Base-by-base conservation (phyloP, 1,139 yeast genomes). In the Saccharomyces uvarum region DNA sequence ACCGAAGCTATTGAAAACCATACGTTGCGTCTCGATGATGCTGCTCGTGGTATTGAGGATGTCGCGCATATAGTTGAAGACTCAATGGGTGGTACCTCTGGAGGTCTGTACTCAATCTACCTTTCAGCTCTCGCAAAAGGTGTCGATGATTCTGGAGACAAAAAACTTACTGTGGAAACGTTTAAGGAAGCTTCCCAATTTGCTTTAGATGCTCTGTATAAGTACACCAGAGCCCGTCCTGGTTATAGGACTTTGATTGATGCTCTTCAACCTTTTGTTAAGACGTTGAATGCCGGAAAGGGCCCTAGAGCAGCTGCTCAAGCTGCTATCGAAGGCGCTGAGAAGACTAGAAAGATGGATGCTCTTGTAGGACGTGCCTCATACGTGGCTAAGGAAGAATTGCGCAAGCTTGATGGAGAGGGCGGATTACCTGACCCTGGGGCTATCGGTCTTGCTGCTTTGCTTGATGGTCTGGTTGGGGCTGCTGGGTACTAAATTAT, bases 241-340 rank as follows among this genome's bases (percentile, higher is more conserved):
- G 82, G 82, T 5, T 79, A 77, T 57, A 71, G 82, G 55, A 79
- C 83, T 1, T 77, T 79, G 26, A 79, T 79, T 75, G 83, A 79
- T 63, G 81, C 78, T 1, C 70, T 79, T 57, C 77, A 77, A 56
- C 82, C 82, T 46, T 78, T 77, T 63, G 75, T 73, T 48, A 67
- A 67, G 21, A 59, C 68, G 3, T 71, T 73, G 54, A 55, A 60
- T 5, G 59, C 64, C 19, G 61, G 73, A 1, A 60, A 67, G 49
- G 70, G 69, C 57, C 58, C 74, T 8, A 53, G 57, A 5, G 55
- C 60, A 11, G 75, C 78, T 4, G 71, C 71, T 8, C 59, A 68
- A 31, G 71, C 67, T 27, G 79, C 80, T 1, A 61, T 65, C 49
- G 62, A 66, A 8, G 71, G 76, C 3, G 79, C 79, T 8, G 79